Evolutionary conservation across 1,284 basidiomycete genomes (phyloP).

Genomic region (Bothia castanella): DNA sequence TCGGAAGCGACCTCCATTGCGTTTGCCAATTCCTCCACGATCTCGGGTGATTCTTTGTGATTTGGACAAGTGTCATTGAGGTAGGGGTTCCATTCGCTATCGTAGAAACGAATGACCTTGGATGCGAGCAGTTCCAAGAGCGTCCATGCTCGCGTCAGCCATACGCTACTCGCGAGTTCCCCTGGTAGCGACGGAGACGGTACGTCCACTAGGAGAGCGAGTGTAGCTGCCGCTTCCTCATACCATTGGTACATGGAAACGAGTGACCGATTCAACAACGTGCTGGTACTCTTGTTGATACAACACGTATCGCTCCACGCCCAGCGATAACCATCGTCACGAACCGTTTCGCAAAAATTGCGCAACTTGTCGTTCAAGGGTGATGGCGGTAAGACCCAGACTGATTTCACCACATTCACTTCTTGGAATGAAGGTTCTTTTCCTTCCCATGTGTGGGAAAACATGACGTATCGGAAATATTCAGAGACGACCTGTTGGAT

Average conservation of each 20-base stretch:
- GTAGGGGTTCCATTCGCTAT: no score
- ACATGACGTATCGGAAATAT: slow-evolving; percentile 21
- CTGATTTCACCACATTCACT: slow-evolving; percentile 6
- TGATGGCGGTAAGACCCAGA: slow-evolving; percentile 10
- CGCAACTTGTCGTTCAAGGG: slow-evolving; percentile 11
- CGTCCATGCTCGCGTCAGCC: slow-evolving; percentile 12
- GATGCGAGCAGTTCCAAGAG: no score
- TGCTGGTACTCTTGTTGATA: slow-evolving; percentile 1
- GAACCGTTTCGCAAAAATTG: slow-evolving; percentile 15
- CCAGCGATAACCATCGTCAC: slow-evolving; percentile 7
- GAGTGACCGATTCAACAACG: no score
- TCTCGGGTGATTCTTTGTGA: slow-evolving; percentile 12
- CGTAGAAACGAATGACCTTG: no score
- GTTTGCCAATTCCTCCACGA: slow-evolving; percentile 8
- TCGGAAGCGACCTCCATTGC: slow-evolving; percentile 5
- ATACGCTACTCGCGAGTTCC: neutral
- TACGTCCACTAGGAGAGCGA: no score
- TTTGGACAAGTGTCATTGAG: slow-evolving; percentile 7
- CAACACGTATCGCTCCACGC: slow-evolving; percentile 13
- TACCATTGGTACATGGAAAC: no score
- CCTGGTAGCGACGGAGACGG: no score
- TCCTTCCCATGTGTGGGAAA: slow-evolving; percentile 23
- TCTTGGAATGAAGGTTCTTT: slow-evolving; percentile 22
- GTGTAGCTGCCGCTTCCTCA: no score
- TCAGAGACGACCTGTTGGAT: slow-evolving; percentile 7